Evolutionary conservation across 2,329 filamentous ascomycete species (phyloP), one percentile per base, ranked within the genome.

Genomic region (Aspergillus nomiae): DNA sequence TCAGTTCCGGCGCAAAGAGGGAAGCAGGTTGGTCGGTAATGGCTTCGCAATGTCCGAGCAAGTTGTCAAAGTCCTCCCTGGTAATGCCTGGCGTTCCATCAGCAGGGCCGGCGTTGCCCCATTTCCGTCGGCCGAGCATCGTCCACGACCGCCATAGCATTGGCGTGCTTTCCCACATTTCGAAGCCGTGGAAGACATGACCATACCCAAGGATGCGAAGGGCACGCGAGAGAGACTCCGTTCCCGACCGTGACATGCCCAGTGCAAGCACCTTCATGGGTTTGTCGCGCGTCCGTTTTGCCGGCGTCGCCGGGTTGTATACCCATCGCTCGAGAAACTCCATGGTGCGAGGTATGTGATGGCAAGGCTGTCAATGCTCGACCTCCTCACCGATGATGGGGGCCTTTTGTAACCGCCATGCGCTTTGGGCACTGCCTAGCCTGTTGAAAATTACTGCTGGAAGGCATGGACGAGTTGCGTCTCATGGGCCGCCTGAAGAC

Each of bases 251-350:
- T 8, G 69, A 70, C 21, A 72, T 64, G 7, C 70, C 72, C 2
- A 74, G 64, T 19, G 67, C 70, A 4, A 74, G 65, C 6, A 73
- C 64, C 34, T 67, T 63, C 63, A 73, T 69, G 8, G 66, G 66
- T 14, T 54, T 61, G 36, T 56, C 50, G 6, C 34, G 34, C 14
- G 34, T 36, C 34, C 14, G 34, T 16, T 16, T 36, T 36, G 34
- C 12, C 14, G 41, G 36, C 1, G 36, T 1, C 9, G 50, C 50
- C 4, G 16, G 16, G 36, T 34, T n/a, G 58, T 60, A 55, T 6
- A 60, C 19, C 30, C 58, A 56, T 48, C 30, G 30, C 7, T 60
- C 58, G 58, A 60, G 7, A 4, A 51, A 32, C 1, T 38, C 38
- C 58, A 60, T 60, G n/a, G 12, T 41, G 38, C 0, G 45, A 14